Evolutionary conservation across 441 rosid genomes (phyloP).

Genomic region (Populus hybrid): DNA sequence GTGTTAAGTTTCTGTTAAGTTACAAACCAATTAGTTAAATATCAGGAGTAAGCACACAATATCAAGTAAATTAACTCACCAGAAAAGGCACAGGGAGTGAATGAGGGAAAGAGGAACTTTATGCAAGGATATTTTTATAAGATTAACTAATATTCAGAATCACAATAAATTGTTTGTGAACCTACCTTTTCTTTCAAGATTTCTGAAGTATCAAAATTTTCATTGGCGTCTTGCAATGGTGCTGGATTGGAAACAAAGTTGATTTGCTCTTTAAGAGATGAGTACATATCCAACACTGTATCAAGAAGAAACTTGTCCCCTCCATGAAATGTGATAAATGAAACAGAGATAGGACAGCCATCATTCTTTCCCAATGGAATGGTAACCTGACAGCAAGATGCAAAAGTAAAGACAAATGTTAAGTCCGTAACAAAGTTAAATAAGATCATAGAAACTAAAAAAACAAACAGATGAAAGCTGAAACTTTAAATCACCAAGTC

Average conservation of each 20-base stretch:
- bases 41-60: not conserved
- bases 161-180: conserved; percentile 8
- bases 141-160: not conserved
- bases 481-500: conserved; percentile 16
- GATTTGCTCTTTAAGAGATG: conserved; percentile 80
- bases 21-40: not conserved
- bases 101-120: not conserved
- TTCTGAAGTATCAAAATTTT: conserved; percentile 67
- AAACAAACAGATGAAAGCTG: conserved; percentile 5
- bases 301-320: conserved; percentile 93
- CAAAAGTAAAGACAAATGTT: conserved; percentile 8
- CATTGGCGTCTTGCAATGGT: conserved; percentile 45
- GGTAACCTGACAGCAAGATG: conserved; percentile 50
- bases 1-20: not conserved
- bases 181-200: conserved; percentile 86
- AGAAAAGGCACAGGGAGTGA: not conserved
- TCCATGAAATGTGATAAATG: conserved; percentile 76
- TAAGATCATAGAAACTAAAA: not conserved
- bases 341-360: conserved; percentile 63
- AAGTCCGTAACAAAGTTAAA: conserved; percentile 9
- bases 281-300: conserved; percentile 66
- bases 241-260: conserved; percentile 49
- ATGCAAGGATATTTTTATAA: not conserved
- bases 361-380: conserved; percentile 78
- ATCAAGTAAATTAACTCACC: not conserved